phyloP scores from a whole-genome alignment of 495 filamentous ascomycete species.

The Neurospora discreta region DNA sequence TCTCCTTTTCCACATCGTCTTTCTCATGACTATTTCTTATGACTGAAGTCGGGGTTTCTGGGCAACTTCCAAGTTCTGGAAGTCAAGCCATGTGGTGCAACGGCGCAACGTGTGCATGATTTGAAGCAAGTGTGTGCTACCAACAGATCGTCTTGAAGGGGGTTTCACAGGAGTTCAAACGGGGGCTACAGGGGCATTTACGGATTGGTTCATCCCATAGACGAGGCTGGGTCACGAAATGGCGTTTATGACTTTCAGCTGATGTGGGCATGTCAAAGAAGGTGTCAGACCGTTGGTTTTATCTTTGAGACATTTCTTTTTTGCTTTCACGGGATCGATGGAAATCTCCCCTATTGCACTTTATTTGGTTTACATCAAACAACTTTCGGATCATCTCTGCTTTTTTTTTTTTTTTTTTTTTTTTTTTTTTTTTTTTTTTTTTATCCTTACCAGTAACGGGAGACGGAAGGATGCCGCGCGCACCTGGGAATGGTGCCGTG shows the following conservation, averaged over 20 bases:
- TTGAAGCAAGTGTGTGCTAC: constrained; percentile 6
- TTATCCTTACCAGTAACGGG: constrained; percentile 2
- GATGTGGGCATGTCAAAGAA: constrained; percentile 10
- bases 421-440: constrained; percentile 8
- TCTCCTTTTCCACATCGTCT: not conserved
- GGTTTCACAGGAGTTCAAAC: not conserved
- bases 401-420: constrained; percentile 8
- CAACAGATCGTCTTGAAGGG: constrained; percentile 12
- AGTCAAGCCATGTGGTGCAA: constrained; percentile 6
- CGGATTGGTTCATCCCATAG: constrained; percentile 15
- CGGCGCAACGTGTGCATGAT: constrained; percentile 13
- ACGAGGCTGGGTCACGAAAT: constrained; percentile 11
- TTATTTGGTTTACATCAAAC: not conserved
- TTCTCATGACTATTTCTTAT: constrained; percentile 6
- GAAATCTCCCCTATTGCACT: not conserved
- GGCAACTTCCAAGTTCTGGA: not conserved
- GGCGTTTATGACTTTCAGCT: constrained; percentile 14
- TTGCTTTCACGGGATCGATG: constrained; percentile 1
- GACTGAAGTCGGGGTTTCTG: not conserved
- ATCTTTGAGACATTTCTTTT: constrained; percentile 7
- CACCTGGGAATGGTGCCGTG: not conserved
- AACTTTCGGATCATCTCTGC: constrained; percentile 10
- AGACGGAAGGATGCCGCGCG: constrained; percentile 2
- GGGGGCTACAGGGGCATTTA: not conserved
- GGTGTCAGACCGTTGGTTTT: constrained; percentile 12